Evolutionary conservation across 2,329 filamentous ascomycete genomes (phyloP), one percentile per base, ranked within the genome.

Genomic region (Microascus cirrosus): DNA sequence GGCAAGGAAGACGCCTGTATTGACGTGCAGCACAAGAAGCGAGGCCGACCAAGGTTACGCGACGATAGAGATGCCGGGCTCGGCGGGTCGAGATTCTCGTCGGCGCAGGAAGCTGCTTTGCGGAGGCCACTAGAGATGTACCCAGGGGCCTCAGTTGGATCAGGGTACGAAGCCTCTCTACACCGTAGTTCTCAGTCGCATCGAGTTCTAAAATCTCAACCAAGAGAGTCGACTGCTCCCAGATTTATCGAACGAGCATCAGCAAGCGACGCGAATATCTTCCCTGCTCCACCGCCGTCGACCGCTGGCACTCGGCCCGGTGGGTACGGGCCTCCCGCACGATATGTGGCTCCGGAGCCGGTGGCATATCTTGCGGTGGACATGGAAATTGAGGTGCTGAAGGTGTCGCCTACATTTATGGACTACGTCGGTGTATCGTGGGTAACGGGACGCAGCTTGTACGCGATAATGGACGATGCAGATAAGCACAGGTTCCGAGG

Each of bases 21-120:
- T 64, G 89, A 94, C 70, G 89, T 94, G 36, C 86, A 90, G 66
- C 89, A 94, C 71, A 94, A 93, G 71, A 94, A 93, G 69, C 77
- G 89, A 64, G 89, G 89, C 50, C 80, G 89, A 54, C 89, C 89
- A 60, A 80, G 89, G 62, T 74, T 94, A 63, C 82, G 89, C 64
- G 89, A 93, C 66, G 86, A 89, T 60, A 76, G 81, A 63, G 82
- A 86, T 62, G 67, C 77, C 54, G 77, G 82, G 61, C 84, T 80
- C 64, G 83, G 85, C 59, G 68, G 73, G 18, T 67, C 74, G 2
- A 74, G 77, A 59, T 77, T 75, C 59, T 70, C 74, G 5, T 10
- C 45, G 20, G 53, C 35, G 12, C 68, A 73, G 59, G 79, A 81
- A 64, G 68, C 71, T 57, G 69, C 70, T 34, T 67, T 70, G 61